Percentiles rank a stretch among this genome's conserved stretches.
Conservation (phyloP, 2,329 filamentous ascomycete genomes). For the Fusarium paranaense region DNA sequence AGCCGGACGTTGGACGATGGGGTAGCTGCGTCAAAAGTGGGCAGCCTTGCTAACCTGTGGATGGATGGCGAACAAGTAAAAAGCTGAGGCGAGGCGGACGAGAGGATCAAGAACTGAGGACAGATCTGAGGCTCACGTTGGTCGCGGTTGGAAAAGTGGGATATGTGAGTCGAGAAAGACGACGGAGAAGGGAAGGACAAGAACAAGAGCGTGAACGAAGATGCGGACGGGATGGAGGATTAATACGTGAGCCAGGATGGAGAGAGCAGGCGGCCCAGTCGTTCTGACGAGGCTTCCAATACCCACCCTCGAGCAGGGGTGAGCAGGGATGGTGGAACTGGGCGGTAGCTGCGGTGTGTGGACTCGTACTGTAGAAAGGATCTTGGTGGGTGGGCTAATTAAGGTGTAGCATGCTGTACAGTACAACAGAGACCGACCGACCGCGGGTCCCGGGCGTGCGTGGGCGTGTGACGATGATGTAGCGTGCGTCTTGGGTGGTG, state of each 20-base stretch:
- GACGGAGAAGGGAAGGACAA: constrained; percentile 34
- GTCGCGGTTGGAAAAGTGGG: constrained; percentile 35
- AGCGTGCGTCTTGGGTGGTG: constrained; percentile 32
- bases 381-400: constrained; percentile 36
- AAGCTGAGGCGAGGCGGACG: constrained; percentile 27
- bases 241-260: constrained; percentile 45
- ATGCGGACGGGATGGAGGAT: constrained; percentile 42
- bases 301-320: constrained; percentile 37
- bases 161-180: constrained; percentile 40
- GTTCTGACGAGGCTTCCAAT: constrained; percentile 45
- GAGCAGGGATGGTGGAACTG: constrained; percentile 32
- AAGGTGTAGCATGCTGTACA: constrained; percentile 11
- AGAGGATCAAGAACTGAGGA: constrained; percentile 11
- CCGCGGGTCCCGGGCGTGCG: constrained; percentile 9
- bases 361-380: constrained; percentile 12
- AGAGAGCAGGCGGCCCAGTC: constrained; percentile 41
- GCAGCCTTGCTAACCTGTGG: constrained; percentile 22
- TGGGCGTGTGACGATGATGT: constrained; percentile 35
- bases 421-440: neutral
- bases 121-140: constrained; percentile 25
- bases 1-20: constrained; percentile 24
- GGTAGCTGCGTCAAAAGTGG: constrained; percentile 15
- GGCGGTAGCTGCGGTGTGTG: constrained; percentile 36
- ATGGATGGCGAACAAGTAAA: constrained; percentile 13
- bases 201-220: constrained; percentile 22